phyloP scores from a whole-genome alignment of 2,329 filamentous ascomycete species.

The Scedosporium aurantiacum region DNA sequence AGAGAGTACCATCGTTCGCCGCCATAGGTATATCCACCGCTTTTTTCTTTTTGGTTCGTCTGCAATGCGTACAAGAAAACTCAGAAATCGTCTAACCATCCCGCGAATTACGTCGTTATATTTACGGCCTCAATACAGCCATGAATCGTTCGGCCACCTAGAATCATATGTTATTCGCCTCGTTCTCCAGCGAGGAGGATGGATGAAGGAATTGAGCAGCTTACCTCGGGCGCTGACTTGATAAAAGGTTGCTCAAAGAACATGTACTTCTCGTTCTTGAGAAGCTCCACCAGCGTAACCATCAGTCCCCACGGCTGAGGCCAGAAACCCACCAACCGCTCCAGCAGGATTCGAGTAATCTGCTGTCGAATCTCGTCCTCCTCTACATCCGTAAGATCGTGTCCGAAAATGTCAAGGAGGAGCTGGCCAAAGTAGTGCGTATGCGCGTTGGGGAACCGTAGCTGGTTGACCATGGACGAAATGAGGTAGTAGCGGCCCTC shows the following conservation, averaged over 20 bases:
- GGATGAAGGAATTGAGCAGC: conserved; percentile 10
- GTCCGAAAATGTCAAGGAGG: conserved; percentile 73
- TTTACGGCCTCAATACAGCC: conserved; percentile 14
- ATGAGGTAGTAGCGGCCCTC: conserved; percentile 80
- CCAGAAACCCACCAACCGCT: conserved; percentile 78
- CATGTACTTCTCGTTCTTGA: conserved; percentile 81
- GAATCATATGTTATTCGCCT: not conserved
- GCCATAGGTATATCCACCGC: not conserved
- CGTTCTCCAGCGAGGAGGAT: too few species aligned
- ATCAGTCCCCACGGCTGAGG: conserved; percentile 95
- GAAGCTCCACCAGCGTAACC: conserved; percentile 74
- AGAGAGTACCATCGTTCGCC: not conserved
- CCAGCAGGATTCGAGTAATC: conserved; percentile 77
- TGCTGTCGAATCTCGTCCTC: conserved; percentile 79
- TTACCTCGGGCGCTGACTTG: conserved; percentile 78
- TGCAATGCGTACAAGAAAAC: not conserved
- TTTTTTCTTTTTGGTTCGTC: not conserved
- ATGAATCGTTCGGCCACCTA: conserved; percentile 23
- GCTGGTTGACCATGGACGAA: conserved; percentile 77
- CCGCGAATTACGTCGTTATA: not conserved
- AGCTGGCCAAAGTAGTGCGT: conserved; percentile 89
- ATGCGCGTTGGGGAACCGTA: conserved; percentile 79
- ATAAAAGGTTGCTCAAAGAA: conserved; percentile 93
- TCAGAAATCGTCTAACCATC: not conserved
- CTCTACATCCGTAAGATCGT: conserved; percentile 61